Conservation (phyloP, 305 asterid species). For the Striga hermonthica region DNA sequence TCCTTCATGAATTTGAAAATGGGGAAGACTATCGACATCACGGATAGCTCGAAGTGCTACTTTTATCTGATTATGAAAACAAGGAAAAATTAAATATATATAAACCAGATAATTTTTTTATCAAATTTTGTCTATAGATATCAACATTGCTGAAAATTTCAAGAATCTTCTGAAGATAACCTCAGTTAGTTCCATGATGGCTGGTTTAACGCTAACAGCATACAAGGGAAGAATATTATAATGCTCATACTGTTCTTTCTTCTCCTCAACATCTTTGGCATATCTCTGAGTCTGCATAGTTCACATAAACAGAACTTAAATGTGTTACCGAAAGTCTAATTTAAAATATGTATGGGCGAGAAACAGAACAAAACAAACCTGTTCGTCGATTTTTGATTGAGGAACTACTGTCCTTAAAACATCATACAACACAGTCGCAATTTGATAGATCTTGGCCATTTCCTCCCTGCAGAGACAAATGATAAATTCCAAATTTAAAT, state of each 20-base stretch:
- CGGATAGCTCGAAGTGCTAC: constrained; percentile 79
- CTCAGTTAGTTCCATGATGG: constrained; percentile 96
- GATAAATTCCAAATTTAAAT: constrained; percentile 18
- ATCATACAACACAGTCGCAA: constrained; percentile 86
- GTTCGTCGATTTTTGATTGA: constrained; percentile 51
- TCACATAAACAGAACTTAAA: constrained; percentile 23
- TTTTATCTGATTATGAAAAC: constrained; percentile 58
- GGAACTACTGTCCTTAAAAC: constrained; percentile 72
- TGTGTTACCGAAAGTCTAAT: constrained; percentile 23
- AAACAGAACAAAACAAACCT: constrained; percentile 51
- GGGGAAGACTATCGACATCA: constrained; percentile 64
- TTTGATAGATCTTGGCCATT: constrained; percentile 89
- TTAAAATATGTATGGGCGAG: constrained; percentile 21
- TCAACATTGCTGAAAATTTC: constrained; percentile 16
- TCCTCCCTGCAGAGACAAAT: constrained; percentile 63
- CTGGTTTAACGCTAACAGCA: constrained; percentile 82
- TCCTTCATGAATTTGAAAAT: constrained; percentile 55
- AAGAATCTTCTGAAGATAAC: constrained; percentile 37
- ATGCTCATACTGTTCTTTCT: constrained; percentile 74
- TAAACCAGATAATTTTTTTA: constrained; percentile 15
- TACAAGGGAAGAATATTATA: constrained; percentile 90
- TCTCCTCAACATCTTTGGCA: constrained; percentile 88
- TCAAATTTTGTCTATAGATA: constrained; percentile 19
- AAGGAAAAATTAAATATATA: constrained; percentile 12
- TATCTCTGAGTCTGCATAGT: constrained; percentile 59